Conservation (phyloP, 2,329 filamentous ascomycete genomes). For the Colletotrichum sidae region DNA sequence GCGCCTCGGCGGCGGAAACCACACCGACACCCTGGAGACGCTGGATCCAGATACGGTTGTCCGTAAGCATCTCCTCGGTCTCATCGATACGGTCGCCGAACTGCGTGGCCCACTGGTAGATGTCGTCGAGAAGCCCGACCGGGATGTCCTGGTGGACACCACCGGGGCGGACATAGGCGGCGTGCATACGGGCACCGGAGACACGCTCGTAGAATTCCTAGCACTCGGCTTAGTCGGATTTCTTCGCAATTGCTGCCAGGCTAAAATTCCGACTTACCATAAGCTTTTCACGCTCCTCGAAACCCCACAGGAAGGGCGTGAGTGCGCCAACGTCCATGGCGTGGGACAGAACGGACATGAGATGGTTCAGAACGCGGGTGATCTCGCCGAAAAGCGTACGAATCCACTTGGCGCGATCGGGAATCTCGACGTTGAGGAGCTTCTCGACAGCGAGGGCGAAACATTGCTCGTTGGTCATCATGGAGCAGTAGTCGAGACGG, state of each 20-base stretch:
- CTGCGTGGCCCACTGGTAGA: slow-evolving; percentile 99
- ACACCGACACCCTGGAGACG: slow-evolving; percentile 92
- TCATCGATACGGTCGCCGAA: slow-evolving; percentile 99
- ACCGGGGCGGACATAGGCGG: slow-evolving; percentile 95
- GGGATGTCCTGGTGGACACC: slow-evolving; percentile 97
- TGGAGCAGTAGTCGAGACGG: slow-evolving; percentile 97
- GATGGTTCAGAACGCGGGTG: slow-evolving; percentile 92
- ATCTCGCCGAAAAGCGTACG: slow-evolving; percentile 96
- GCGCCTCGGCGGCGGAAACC: slow-evolving; percentile 89
- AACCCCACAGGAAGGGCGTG: slow-evolving; percentile 99
- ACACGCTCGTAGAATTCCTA: slow-evolving; percentile 99
- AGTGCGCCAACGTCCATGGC: slow-evolving; percentile 99
- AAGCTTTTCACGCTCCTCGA: slow-evolving; percentile 99
- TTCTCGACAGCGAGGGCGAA: slow-evolving; percentile 97
- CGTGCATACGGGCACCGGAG: slow-evolving; percentile 95
- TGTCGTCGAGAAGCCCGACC: slow-evolving; percentile 93
- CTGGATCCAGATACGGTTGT: slow-evolving; percentile 99
- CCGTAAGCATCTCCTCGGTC: slow-evolving; percentile 97
- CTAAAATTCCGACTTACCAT: slow-evolving; percentile 76
- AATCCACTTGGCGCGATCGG: slow-evolving; percentile 96
- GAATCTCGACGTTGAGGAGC: slow-evolving; percentile 95
- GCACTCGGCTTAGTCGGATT: slow-evolving; percentile 32
- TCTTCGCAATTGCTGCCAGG: background rate
- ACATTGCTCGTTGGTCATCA: slow-evolving; percentile 99
- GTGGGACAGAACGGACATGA: slow-evolving; percentile 97